Conservation (phyloP, 116 monocot species). For the Trichopus zeylanicus region DNA sequence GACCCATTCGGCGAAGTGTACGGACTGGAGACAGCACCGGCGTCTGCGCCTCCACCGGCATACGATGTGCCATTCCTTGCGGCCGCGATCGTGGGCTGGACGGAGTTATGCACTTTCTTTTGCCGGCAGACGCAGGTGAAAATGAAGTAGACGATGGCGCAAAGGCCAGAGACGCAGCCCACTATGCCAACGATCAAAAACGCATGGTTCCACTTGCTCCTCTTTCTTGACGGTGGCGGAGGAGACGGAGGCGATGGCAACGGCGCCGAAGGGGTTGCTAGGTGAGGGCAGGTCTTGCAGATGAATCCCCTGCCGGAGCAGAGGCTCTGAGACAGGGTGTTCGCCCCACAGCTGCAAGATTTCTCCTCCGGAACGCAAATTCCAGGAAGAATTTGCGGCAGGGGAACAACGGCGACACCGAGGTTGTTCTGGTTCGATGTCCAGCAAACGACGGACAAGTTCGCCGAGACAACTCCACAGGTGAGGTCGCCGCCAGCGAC, state of each 20-base stretch:
- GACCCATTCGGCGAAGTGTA: constrained; percentile 28
- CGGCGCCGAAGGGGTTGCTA: background rate
- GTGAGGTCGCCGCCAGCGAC: constrained; percentile 71
- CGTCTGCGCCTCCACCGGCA: too few relatives aligned
- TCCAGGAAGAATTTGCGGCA: constrained; percentile 56
- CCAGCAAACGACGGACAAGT: constrained; percentile 72
- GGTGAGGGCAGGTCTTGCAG: constrained; percentile 20
- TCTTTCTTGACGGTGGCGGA: constrained; percentile 3
- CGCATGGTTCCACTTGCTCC: constrained; percentile 21
- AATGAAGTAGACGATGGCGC: constrained; percentile 41
- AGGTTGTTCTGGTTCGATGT: background rate
- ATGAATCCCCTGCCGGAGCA: constrained; percentile 59
- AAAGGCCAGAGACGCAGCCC: constrained; percentile 43
- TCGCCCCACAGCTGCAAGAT: constrained; percentile 30
- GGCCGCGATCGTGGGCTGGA: too few relatives aligned
- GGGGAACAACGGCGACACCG: constrained; percentile 4
- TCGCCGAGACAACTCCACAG: constrained; percentile 41
- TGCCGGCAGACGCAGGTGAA: constrained; percentile 37
- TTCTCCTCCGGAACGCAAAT: constrained; percentile 23
- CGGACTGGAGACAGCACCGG: too few relatives aligned
- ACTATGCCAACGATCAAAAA: constrained; percentile 54
- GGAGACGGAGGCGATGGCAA: constrained; percentile 10
- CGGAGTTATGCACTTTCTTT: too few relatives aligned
- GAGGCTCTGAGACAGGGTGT: constrained; percentile 31
- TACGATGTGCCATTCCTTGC: too few relatives aligned